Evolutionary conservation across 2,329 filamentous ascomycete genomes (phyloP), one percentile per base, ranked within the genome.

Genomic region (Cladobotryum protrusum): DNA sequence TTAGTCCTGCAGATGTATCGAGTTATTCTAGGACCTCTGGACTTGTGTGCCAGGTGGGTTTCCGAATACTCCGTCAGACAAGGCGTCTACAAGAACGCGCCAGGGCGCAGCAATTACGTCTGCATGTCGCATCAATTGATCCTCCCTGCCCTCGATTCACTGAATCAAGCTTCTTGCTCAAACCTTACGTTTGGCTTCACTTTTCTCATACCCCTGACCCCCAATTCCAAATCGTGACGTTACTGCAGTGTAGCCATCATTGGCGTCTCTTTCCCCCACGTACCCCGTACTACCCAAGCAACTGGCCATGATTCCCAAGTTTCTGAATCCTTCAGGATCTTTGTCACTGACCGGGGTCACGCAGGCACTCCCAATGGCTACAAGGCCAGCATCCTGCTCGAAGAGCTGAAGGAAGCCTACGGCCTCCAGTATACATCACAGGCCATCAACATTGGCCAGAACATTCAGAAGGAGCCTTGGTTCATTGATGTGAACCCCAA

Each of bases 391-490:
- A 79, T 86, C 55, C 59, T 85, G 17, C 75, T 86, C 36, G 83
- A 86, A 61, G 83, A 86, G 67, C 69, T 86, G 45, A 82, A 81
- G 58, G 81, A 75, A n/a, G 77, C 77, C 12, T 86, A 86, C 54
- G 80, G 79, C 47, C 71, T 73, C 50, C 70, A 78, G 13, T 86
- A 85, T 65, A 77, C 77, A 4, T 76, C 66, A 58, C 81, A 85
- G 57, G 59, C 61, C 49, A 73, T 86, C 63, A 73, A 83, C 65
- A 85, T 83, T 55, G 59, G 60, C 51, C 72, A 81, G 59, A 82
- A 83, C 67, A 75, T 82, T 24, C 83, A 86, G 58, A 86, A 86
- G 64, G 74, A 85, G 69, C 72, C 76, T 1, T 86, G 83, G 82
- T 86, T 79, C 69, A 80, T 75, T 0, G 76, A 77, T 35, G 61